Percentiles rank a stretch among this genome's conserved stretches.
Evolutionary conservation across 257 asterid species (phyloP).

Genomic region (Petunia secreta): DNA sequence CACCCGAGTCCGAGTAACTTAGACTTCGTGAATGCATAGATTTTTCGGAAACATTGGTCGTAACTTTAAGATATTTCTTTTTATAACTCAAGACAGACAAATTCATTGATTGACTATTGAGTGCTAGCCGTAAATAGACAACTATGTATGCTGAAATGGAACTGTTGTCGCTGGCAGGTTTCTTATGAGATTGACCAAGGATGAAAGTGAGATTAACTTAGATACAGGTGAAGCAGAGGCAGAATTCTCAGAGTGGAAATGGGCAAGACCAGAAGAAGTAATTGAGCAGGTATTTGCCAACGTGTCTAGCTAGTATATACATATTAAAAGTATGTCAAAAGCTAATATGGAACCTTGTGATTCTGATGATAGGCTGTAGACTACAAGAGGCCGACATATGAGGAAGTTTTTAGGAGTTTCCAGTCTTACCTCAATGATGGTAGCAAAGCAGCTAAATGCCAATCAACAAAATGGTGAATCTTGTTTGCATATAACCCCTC

Average conservation of each 20-base stretch:
- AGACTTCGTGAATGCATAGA: not conserved
- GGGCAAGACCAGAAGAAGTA: slow-evolving; percentile 91
- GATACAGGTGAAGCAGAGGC: slow-evolving; percentile 77
- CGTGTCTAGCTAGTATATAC: slow-evolving; percentile 8
- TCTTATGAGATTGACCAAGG: slow-evolving; percentile 77
- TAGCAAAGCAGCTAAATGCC: slow-evolving; percentile 73
- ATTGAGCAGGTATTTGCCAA: slow-evolving; percentile 67
- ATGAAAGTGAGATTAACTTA: slow-evolving; percentile 78
- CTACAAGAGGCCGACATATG: slow-evolving; percentile 95
- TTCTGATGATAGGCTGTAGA: slow-evolving; percentile 72
- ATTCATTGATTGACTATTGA: too few species aligned
- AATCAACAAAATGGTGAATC: slow-evolving; percentile 85
- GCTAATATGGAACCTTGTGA: slow-evolving; percentile 23
- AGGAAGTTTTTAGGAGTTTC: slow-evolving; percentile 78
- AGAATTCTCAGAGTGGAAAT: slow-evolving; percentile 97
- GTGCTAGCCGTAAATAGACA: too few species aligned
- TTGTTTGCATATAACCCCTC: slow-evolving; percentile 25
- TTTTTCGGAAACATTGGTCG: not conserved
- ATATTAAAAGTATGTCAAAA: not conserved
- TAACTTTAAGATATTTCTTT: not conserved
- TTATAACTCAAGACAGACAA: not conserved
- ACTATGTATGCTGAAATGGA: not conserved
- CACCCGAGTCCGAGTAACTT: too few species aligned
- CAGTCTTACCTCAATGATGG: slow-evolving; percentile 49
- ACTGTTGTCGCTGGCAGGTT: slow-evolving; percentile 56